Evolutionary conservation across 1,284 basidiomycete species (phyloP).

Genomic region (Anthracocystis walkeri): DNA sequence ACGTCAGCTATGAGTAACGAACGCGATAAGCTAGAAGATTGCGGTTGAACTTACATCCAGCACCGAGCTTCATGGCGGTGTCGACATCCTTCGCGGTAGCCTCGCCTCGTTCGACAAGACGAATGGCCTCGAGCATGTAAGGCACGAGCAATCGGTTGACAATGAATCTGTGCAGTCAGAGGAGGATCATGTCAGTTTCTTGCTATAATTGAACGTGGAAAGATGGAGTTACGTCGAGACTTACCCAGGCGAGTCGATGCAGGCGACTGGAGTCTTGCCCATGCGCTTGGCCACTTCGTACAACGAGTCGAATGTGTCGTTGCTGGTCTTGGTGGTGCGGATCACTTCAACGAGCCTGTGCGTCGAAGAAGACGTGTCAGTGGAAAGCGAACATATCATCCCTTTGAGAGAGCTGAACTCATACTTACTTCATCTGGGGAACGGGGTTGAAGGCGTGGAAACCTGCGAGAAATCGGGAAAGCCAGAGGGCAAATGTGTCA

Average conservation of each 20-base stretch:
- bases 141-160: conserved; percentile 74
- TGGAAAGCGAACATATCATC: neutral
- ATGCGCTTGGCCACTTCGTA: conserved; percentile 72
- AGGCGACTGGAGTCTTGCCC: conserved; percentile 74
- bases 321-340: conserved; percentile 72
- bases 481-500: neutral
- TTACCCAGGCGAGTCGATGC: conserved; percentile 71
- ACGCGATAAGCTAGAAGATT: no score
- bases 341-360: conserved; percentile 72
- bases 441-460: conserved; percentile 74
- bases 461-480: conserved; percentile 38
- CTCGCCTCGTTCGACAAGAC: conserved; percentile 75
- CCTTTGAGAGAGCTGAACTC: neutral
- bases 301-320: conserved; percentile 72
- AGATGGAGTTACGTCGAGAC: neutral
- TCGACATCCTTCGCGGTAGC: conserved; percentile 75
- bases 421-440: conserved; percentile 72
- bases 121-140: conserved; percentile 74
- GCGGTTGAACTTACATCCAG: conserved; percentile 71
- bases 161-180: conserved; percentile 70
- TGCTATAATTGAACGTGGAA: neutral
- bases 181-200: conserved; percentile 12
- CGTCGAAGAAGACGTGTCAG: neutral
- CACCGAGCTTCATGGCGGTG: conserved; percentile 75
- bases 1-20: neutral